Conservation (phyloP, 306 rosid species). For the Fragaria iinumae region DNA sequence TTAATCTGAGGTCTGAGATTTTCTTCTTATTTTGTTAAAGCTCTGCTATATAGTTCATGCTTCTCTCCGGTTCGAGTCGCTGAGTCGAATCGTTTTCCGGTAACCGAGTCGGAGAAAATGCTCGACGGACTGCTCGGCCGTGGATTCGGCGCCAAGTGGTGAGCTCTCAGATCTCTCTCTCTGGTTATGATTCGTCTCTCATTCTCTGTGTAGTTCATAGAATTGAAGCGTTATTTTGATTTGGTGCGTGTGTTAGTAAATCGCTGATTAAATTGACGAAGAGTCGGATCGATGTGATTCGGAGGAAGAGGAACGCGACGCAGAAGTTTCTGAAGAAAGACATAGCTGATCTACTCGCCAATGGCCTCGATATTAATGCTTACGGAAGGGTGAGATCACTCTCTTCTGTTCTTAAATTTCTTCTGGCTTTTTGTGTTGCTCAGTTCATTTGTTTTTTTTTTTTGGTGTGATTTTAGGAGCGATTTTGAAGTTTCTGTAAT, state of each 20-base stretch:
- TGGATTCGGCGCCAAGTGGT: conserved; percentile 83
- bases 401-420: background rate
- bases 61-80: conserved; percentile 24
- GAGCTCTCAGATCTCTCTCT: conserved; percentile 31
- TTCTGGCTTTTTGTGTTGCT: conserved; percentile 15
- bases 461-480: conserved; percentile 3
- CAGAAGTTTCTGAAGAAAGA: conserved; percentile 89
- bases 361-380: conserved; percentile 80
- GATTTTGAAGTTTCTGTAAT: conserved; percentile 9
- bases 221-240: background rate
- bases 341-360: conserved; percentile 74
- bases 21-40: conserved; percentile 28
- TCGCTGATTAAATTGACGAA: conserved; percentile 75
- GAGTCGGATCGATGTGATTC: conserved; percentile 87
- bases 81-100: conserved; percentile 24
- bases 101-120: conserved; percentile 44
- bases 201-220: background rate
- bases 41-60: conserved; percentile 23
- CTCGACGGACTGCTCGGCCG: conserved; percentile 86
- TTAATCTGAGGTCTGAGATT: background rate
- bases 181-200: background rate
- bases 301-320: conserved; percentile 89
- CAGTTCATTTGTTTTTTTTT: background rate
- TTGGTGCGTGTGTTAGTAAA: conserved; percentile 45
- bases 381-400: conserved; percentile 62